These are phyloP conservation scores for Triangularia verruculosa DNA, from an alignment of 2,329 filamentous ascomycete genomes.

Conservation along the genomic window DNA sequence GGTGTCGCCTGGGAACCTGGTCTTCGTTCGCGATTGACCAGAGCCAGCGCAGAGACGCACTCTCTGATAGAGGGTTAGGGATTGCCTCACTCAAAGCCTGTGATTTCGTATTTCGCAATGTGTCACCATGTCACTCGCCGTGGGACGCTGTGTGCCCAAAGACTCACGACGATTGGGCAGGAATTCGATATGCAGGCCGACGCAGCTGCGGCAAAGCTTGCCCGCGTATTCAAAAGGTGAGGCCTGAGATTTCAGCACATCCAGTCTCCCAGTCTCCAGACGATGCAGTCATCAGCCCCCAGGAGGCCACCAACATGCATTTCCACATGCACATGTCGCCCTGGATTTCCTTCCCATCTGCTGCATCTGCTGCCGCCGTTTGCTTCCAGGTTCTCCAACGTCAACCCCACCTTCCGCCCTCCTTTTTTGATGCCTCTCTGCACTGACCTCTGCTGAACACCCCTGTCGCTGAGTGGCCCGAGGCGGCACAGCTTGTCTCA, in stretches of 20 bases:
- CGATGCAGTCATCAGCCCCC: not conserved
- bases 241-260: not conserved
- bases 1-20: slow-evolving; percentile 15
- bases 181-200: not conserved
- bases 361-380: not conserved
- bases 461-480: not conserved
- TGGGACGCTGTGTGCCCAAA: not conserved
- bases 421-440: not conserved
- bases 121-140: not conserved
- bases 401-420: not conserved
- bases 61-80: too few species aligned
- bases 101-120: not conserved
- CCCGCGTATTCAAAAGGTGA: not conserved
- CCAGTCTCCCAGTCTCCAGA: not conserved
- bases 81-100: not conserved
- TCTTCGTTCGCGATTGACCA: not conserved
- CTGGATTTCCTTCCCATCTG: not conserved
- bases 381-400: not conserved
- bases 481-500: not conserved
- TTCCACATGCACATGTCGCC: not conserved
- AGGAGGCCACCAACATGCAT: not conserved
- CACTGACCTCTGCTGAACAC: not conserved
- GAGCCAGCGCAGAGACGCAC: slow-evolving; percentile 17
- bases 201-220: not conserved
- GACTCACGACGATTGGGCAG: not conserved